Conservation (phyloP, 371 early-diverging fungal genomes). For the Dichotomocladium elegans region DNA sequence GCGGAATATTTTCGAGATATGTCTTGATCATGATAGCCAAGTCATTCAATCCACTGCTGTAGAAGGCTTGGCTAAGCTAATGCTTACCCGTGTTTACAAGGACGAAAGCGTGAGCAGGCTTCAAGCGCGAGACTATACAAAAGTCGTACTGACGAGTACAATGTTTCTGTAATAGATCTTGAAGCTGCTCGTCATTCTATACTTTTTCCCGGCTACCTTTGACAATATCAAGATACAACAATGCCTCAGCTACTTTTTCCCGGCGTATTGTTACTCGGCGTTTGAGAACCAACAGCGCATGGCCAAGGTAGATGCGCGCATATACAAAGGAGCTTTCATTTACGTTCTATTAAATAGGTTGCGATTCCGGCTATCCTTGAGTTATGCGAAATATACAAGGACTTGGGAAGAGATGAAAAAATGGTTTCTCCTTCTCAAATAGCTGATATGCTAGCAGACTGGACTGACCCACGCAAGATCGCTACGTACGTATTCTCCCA, state of each 20-base stretch:
- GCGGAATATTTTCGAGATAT: constrained; percentile 38
- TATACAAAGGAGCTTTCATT: not conserved
- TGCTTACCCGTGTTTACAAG: constrained; percentile 51
- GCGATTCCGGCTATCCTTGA: constrained; percentile 33
- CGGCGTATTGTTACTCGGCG: constrained; percentile 73
- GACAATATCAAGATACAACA: constrained; percentile 69
- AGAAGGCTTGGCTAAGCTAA: constrained; percentile 64
- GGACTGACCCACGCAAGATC: constrained; percentile 55
- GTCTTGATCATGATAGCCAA: constrained; percentile 45
- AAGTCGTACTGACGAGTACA: too few species aligned
- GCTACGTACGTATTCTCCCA: constrained; percentile 19
- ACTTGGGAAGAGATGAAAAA: constrained; percentile 33
- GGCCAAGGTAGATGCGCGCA: constrained; percentile 17
- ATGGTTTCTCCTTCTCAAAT: constrained; percentile 55
- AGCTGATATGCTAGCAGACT: constrained; percentile 54
- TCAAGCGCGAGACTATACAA: not conserved
- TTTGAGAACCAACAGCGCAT: constrained; percentile 61
- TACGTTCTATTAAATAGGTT: constrained; percentile 11
- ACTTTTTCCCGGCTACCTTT: constrained; percentile 70
- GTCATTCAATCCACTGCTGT: constrained; percentile 55
- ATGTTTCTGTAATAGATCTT: constrained; percentile 43
- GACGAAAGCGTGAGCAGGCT: constrained; percentile 45
- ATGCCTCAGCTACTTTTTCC: constrained; percentile 83
- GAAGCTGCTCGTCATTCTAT: constrained; percentile 65
- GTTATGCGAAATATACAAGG: constrained; percentile 26